phyloP scores from a whole-genome alignment of 1,139 yeast species.

The Kodamaea ohmeri region DNA sequence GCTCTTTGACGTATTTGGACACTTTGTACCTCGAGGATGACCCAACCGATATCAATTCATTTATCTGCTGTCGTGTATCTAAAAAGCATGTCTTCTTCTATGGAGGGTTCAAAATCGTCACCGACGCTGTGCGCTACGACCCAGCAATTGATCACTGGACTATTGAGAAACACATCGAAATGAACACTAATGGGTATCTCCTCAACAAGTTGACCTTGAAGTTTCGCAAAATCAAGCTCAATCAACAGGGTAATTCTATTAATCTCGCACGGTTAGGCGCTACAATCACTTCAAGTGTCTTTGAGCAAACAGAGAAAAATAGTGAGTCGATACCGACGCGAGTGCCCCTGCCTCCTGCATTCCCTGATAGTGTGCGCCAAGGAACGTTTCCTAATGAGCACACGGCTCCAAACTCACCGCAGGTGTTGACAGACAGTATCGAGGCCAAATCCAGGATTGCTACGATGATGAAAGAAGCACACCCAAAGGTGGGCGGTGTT shows the following conservation, averaged over 20 bases:
- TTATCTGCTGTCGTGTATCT: conserved; percentile 33
- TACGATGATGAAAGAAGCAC: neutral
- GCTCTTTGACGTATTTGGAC: conserved; percentile 34
- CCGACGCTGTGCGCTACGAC: conserved; percentile 24
- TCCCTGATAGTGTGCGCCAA: conserved; percentile 13
- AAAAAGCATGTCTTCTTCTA: conserved; percentile 38
- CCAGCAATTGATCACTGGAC: conserved; percentile 36
- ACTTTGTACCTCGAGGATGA: conserved; percentile 19
- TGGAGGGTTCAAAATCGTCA: conserved; percentile 39
- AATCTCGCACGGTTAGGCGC: conserved; percentile 17
- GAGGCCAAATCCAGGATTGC: neutral
- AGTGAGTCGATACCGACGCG: conserved; percentile 13
- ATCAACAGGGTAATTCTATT: conserved; percentile 10
- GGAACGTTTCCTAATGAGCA: neutral
- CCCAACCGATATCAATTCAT: conserved; percentile 33
- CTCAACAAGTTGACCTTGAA: conserved; percentile 32
- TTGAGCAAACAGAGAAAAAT: conserved; percentile 12
- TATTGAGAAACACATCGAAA: conserved; percentile 28
- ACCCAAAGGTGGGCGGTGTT: neutral
- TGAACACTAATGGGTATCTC: conserved; percentile 39
- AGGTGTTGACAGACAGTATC: neutral
- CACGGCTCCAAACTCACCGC: neutral
- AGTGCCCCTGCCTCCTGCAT: conserved; percentile 23
- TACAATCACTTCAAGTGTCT: conserved; percentile 20
- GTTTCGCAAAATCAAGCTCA: conserved; percentile 31